A percentile compares a stretch with the other conserved stretches of the same genome.
Conservation (phyloP, 2,329 filamentous ascomycete species). For the Xenoacremonium recifei region DNA sequence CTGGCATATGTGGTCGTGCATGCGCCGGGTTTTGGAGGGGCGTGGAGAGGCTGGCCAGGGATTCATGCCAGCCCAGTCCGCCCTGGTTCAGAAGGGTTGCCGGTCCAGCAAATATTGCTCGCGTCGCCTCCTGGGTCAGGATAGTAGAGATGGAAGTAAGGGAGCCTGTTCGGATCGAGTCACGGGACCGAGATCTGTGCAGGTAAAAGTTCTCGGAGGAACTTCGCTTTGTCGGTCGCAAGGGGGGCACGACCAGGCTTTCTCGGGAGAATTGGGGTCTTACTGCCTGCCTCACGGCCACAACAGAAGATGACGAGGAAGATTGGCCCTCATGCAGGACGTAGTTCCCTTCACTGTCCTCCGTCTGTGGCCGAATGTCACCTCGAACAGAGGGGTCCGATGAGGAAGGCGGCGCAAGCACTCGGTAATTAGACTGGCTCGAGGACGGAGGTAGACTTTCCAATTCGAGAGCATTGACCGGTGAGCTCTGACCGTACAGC, state of each 20-base stretch:
- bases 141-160: slow-evolving; percentile 56
- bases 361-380: slow-evolving; percentile 32
- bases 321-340: slow-evolving; percentile 44
- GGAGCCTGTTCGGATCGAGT: slow-evolving; percentile 53
- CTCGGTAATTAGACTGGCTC: slow-evolving; percentile 49
- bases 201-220: slow-evolving; percentile 50
- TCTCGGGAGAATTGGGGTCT: slow-evolving; percentile 57
- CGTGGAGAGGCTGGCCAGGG: slow-evolving; percentile 4
- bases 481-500: slow-evolving; percentile 48
- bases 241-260: slow-evolving; percentile 56
- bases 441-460: slow-evolving; percentile 43
- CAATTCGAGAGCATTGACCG: slow-evolving; percentile 30
- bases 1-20: slow-evolving; percentile 10
- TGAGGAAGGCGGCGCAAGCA: slow-evolving; percentile 52
- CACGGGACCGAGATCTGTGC: slow-evolving; percentile 50
- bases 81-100: slow-evolving; percentile 24
- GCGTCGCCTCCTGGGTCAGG: slow-evolving; percentile 47
- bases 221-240: slow-evolving; percentile 46
- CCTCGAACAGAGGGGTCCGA: slow-evolving; percentile 37
- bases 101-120: slow-evolving; percentile 30
- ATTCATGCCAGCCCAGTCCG: slow-evolving; percentile 20
- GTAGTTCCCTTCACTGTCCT: slow-evolving; percentile 51
- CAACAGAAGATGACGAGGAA: slow-evolving; percentile 40
- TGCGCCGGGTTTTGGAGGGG: no score
- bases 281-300: slow-evolving; percentile 28